Percentiles rank a stretch among this genome's conserved stretches.
Conservation (phyloP, 768 basidiomycete genomes). For the Chalciporus sphaerocephalus region DNA sequence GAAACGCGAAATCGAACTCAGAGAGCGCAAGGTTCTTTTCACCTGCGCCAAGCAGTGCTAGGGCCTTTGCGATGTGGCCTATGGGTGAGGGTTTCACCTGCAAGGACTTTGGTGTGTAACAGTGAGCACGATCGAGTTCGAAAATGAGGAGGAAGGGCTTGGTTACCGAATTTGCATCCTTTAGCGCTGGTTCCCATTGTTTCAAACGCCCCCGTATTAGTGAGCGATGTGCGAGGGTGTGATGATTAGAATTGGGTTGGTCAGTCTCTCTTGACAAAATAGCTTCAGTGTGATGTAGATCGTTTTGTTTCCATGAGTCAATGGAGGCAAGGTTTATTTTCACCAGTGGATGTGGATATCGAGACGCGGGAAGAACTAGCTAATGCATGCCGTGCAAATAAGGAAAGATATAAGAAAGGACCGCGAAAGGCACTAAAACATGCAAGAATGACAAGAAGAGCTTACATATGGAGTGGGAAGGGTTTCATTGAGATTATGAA, state of each 20-base stretch:
- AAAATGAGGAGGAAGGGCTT: background rate
- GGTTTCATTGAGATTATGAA: background rate
- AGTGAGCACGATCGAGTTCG: background rate
- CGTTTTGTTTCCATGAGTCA: slow-evolving; percentile 3
- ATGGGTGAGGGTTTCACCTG: background rate
- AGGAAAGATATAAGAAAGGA: background rate
- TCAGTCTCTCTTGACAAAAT: background rate
- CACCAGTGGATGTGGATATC: slow-evolving; percentile 4
- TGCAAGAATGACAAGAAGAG: background rate
- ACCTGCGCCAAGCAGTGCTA: background rate
- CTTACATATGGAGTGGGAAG: slow-evolving; percentile 8
- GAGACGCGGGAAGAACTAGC: background rate
- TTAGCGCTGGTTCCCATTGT: background rate
- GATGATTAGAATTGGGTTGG: background rate
- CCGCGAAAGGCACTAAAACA: background rate
- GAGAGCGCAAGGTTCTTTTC: background rate
- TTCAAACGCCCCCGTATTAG: slow-evolving; percentile 1
- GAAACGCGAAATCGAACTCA: slow-evolving; percentile 3
- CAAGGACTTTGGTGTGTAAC: background rate
- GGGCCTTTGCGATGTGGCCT: slow-evolving; percentile 4
- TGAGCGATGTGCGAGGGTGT: background rate
- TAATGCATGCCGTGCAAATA: background rate
- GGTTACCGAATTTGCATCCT: slow-evolving; percentile 1
- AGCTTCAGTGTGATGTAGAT: background rate
- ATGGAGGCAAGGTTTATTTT: background rate